These are phyloP conservation scores for Gypsophila paniculata DNA, from an alignment of 179 eudicot species.

Conservation along the genomic window DNA sequence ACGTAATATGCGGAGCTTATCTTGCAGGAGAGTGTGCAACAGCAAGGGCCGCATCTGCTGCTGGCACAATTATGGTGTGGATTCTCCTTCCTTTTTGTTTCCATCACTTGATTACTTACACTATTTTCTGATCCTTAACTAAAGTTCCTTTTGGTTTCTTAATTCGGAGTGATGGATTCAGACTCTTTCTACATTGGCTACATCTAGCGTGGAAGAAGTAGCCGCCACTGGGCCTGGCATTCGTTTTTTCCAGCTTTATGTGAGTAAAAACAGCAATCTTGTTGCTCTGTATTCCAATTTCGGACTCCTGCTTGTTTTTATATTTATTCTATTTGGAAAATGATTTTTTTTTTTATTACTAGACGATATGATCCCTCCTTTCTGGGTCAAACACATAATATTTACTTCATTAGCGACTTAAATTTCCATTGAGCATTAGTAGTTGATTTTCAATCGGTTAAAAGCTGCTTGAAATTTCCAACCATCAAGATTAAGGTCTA, in stretches of 20 bases:
- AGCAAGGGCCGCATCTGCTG: conserved; percentile 77
- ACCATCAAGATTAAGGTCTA: too few relatives aligned
- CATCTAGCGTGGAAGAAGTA: conserved; percentile 85
- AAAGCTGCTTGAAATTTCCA: not conserved
- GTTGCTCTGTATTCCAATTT: not conserved
- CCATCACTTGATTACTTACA: not conserved
- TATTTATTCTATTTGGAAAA: not conserved
- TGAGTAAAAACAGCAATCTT: conserved; percentile 30
- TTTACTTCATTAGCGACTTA: not conserved
- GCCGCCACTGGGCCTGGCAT: conserved; percentile 75
- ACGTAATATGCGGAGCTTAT: not conserved
- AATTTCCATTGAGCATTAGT: not conserved
- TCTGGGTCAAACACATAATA: not conserved
- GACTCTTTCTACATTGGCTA: conserved; percentile 76
- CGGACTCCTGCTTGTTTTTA: not conserved
- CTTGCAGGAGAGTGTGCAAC: conserved; percentile 80
- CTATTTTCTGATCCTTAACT: not conserved
- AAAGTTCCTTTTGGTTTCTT: not conserved
- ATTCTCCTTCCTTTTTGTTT: conserved; percentile 13
- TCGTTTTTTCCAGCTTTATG: conserved; percentile 87
- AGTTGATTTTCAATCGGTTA: not conserved
- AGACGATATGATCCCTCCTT: not conserved
- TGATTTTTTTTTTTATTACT: not conserved
- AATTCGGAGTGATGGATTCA: conserved; percentile 27
- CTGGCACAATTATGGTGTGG: conserved; percentile 80